Evolutionary conservation across 2,329 filamentous ascomycete species (phyloP), one percentile per base, ranked within the genome.

Genomic region (Colletotrichum sp.): DNA sequence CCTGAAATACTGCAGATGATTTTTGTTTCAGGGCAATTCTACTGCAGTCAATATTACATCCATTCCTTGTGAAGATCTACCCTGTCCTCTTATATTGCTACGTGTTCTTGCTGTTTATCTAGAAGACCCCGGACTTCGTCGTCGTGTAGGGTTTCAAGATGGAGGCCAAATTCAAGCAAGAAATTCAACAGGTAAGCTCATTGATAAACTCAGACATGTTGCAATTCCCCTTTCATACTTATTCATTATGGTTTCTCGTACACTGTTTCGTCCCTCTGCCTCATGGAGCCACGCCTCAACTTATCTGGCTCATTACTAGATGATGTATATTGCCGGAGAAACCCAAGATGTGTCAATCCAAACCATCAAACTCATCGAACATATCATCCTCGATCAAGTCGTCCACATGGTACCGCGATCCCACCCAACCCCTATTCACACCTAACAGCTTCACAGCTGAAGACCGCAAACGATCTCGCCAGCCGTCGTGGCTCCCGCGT

Each of bases 271-370:
- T 22, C 32, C 12, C 32, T 6, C 8, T 25, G 1, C 5, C 34
- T 9, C 1, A 65, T 4, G 4, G n/a, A 19, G 0, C 19, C 11
- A 22, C 19, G 8, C 25, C 8, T 30, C 25, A 4, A 9, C 25
- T 19, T 5, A 61, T 32, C 1, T 13, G 27, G 1, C 8, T 22
- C 8, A 6, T 16, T 3, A 8, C 16, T 32, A 80, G 78, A 80
- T 79, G 78, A 80, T 80, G 78, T 80, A 74, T 52, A 79, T 80
- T 8, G 79, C 79, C 8, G 79, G 78, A 25, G 78, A 80, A 34
- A 72, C 52, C 2, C 69, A 75, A 12, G 74, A 79, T 9, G 59
- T 71, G n/a, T 76, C 78, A 6, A 49, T 59, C 11, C 74, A 78
- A 15, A 80, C 77, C 16, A 77, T 75, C 12, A 77, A 78, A 1